These are phyloP conservation scores for Pleurotus pulmonarius DNA, from an alignment of 768 basidiomycete genomes.

Conservation along the genomic window DNA sequence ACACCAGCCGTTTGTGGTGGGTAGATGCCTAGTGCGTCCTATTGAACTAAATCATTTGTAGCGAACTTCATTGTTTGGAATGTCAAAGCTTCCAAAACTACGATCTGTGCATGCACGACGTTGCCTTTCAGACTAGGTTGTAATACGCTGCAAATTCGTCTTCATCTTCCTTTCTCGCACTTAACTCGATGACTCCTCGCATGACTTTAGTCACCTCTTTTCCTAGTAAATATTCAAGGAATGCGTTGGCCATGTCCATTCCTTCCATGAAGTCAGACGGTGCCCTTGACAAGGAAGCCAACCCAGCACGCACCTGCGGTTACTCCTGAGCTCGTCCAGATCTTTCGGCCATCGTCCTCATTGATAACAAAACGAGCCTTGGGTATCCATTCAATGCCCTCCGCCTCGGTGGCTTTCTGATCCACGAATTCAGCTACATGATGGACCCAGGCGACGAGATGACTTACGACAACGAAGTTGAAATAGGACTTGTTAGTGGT, in stretches of 20 bases:
- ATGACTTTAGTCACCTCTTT: conserved; percentile 13
- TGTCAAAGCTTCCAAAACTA: no score
- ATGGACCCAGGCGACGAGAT: no score
- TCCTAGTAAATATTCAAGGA: conserved; percentile 25
- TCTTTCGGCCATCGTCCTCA: conserved; percentile 26
- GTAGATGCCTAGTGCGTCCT: no score
- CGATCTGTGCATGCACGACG: no score
- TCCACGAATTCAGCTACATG: background rate
- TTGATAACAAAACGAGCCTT: conserved; percentile 33
- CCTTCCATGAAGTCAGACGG: conserved; percentile 13
- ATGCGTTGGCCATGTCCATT: conserved; percentile 30
- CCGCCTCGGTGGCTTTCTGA: conserved; percentile 19
- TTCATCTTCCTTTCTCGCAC: conserved; percentile 14
- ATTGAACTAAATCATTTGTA: no score
- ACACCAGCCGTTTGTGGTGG: no score
- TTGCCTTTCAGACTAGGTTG: conserved; percentile 14
- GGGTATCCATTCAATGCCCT: conserved; percentile 28
- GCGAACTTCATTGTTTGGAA: no score
- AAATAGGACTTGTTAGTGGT: conserved; percentile 28
- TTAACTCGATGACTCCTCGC: conserved; percentile 17
- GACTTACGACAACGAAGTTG: conserved; percentile 15
- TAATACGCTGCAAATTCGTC: conserved; percentile 23
- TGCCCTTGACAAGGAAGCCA: background rate
- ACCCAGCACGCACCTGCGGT: conserved; percentile 24
- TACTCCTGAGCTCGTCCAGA: conserved; percentile 35